Conservation (phyloP, 2,329 filamentous ascomycete species). For the Fusarium aywerte region DNA sequence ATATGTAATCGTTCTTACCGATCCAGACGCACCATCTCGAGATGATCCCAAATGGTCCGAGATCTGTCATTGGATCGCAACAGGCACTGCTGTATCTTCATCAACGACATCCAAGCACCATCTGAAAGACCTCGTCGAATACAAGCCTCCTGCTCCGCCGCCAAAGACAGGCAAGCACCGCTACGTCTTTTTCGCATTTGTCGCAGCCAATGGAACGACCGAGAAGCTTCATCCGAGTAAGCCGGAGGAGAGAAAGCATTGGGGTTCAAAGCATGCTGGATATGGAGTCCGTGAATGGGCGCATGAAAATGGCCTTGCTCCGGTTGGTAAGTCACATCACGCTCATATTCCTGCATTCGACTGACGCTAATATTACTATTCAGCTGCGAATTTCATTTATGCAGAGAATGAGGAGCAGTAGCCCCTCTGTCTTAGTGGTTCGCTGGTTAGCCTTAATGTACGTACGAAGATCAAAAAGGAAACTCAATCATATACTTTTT, state of each 20-base stretch:
- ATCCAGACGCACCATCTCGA: constrained; percentile 39
- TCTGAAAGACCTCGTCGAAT: constrained; percentile 28
- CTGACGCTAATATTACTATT: not conserved
- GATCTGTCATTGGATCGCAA: constrained; percentile 41
- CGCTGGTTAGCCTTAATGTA: not conserved
- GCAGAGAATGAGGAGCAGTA: constrained; percentile 37
- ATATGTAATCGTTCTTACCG: constrained; percentile 31
- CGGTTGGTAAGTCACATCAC: constrained; percentile 26
- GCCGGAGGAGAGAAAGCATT: constrained; percentile 33
- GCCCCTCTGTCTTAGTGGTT: no score
- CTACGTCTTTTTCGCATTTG: constrained; percentile 39
- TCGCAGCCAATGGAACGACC: constrained; percentile 33
- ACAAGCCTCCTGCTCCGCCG: constrained; percentile 34
- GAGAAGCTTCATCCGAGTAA: constrained; percentile 27
- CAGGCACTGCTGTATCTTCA: not conserved
- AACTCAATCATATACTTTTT: not conserved
- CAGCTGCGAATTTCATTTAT: constrained; percentile 42
- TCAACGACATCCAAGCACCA: not conserved
- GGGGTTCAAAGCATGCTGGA: constrained; percentile 28
- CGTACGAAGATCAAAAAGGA: constrained; percentile 5
- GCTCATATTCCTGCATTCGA: not conserved
- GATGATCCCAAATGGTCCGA: constrained; percentile 40
- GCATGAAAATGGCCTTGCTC: constrained; percentile 32
- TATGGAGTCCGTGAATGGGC: constrained; percentile 40
- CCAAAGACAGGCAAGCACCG: constrained; percentile 38